These are phyloP conservation scores for Coccomyxa sp. DNA, from an alignment of 139 green algal genomes.

Conservation along the genomic window DNA sequence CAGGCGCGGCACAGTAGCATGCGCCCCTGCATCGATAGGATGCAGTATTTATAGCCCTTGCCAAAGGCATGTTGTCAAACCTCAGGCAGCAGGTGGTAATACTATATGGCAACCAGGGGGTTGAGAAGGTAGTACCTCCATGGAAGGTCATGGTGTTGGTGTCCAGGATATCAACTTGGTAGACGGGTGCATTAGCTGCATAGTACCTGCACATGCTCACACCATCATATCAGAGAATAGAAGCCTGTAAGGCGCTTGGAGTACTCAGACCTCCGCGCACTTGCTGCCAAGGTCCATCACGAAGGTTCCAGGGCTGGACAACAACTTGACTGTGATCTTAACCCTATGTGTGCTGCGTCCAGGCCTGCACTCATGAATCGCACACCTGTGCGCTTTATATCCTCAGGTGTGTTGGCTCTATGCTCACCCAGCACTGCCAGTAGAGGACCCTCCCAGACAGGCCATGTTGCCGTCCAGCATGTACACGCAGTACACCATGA, in stretches of 20 bases:
- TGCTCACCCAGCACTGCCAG: too few relatives aligned
- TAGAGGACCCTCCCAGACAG: background rate
- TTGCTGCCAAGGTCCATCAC: too few relatives aligned
- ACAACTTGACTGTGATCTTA: too few relatives aligned
- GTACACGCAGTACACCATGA: background rate
- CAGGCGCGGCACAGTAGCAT: background rate
- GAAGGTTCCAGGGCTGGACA: too few relatives aligned
- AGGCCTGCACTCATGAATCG: too few relatives aligned
- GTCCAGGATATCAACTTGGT: background rate
- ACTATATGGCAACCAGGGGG: background rate
- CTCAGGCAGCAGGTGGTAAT: background rate
- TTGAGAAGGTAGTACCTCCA: background rate
- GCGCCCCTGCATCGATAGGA: background rate
- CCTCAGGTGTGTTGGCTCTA: too few relatives aligned
- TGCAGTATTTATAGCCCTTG: background rate
- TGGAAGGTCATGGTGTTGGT: background rate
- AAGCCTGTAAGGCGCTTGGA: too few relatives aligned
- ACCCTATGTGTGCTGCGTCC: too few relatives aligned
- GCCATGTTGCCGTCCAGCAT: background rate
- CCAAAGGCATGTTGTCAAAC: background rate
- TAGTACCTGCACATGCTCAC: background rate
- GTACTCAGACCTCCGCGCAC: too few relatives aligned
- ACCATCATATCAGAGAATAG: too few relatives aligned
- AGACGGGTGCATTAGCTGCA: background rate
- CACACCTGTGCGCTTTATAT: too few relatives aligned